Evolutionary conservation across 129 eudicot species (phyloP).

Genomic region (Deinandra increscens): DNA sequence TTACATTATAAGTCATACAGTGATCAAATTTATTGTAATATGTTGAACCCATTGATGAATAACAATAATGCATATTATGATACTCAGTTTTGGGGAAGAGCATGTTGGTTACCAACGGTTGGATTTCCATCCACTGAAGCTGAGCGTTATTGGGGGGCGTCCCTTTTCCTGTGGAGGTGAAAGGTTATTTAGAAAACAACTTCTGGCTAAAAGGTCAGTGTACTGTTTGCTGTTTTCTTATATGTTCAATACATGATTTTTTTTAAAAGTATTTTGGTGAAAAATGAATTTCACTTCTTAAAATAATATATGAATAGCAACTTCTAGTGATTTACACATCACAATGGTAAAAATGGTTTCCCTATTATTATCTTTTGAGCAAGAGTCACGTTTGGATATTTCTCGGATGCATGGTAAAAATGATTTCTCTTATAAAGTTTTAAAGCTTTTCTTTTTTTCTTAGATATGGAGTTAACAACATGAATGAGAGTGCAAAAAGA

Average conservation of each 20-base stretch:
- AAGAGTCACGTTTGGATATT: neutral
- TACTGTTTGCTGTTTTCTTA: neutral
- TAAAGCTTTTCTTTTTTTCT: too few species aligned
- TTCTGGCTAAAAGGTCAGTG: constrained; percentile 66
- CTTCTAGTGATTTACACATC: neutral
- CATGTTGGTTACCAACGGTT: constrained; percentile 83
- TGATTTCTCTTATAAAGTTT: too few species aligned
- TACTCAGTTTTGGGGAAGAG: constrained; percentile 73
- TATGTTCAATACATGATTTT: neutral
- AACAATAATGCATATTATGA: constrained; percentile 20
- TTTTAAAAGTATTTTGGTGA: neutral
- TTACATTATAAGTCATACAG: constrained; percentile 1
- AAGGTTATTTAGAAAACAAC: constrained; percentile 56
- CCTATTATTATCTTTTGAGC: neutral
- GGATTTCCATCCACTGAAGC: constrained; percentile 66
- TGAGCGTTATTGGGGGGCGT: constrained; percentile 85
- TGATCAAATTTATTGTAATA: constrained; percentile 19
- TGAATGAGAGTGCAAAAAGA: constrained; percentile 73
- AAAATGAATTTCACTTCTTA: constrained; percentile 4
- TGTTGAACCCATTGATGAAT: constrained; percentile 16
- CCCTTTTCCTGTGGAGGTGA: constrained; percentile 88
- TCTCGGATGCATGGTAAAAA: neutral
- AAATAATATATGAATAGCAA: neutral
- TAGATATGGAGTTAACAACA: constrained; percentile 72
- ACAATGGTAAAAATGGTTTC: constrained; percentile 13